phyloP scores from a whole-genome alignment of 179 eudicot species.

The Beta lomatogona region DNA sequence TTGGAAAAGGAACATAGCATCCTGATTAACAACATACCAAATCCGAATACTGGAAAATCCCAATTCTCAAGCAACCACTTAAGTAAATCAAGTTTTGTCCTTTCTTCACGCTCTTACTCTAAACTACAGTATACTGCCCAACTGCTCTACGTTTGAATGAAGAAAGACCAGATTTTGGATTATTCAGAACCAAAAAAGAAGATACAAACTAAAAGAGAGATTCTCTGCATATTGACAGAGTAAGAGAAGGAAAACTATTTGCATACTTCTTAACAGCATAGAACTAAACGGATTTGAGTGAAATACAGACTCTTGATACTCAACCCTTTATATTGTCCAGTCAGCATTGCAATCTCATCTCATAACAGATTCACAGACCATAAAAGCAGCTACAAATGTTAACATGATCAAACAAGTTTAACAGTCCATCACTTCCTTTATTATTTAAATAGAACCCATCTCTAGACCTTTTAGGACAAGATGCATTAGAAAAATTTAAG shows the following conservation, averaged over 20 bases:
- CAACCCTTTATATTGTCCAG: neutral
- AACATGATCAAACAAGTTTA: neutral
- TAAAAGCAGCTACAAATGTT: too few species aligned
- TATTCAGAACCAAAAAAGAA: too few species aligned
- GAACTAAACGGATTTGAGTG: neutral
- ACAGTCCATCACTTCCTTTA: neutral
- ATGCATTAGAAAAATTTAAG: neutral
- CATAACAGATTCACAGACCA: neutral
- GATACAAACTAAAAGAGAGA: neutral
- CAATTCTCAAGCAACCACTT: neutral
- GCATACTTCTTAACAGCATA: neutral
- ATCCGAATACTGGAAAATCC: neutral
- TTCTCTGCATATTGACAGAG: neutral
- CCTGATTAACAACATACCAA: neutral
- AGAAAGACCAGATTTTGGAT: too few species aligned
- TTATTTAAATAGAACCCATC: neutral
- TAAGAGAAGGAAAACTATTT: neutral
- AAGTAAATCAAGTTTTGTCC: too few species aligned
- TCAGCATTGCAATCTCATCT: neutral
- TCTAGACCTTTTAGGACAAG: neutral
- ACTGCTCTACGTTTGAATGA: too few species aligned
- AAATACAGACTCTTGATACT: neutral
- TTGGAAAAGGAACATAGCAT: neutral
- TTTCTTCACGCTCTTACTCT: too few species aligned
- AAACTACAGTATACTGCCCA: too few species aligned